Evolutionary conservation across 257 asterid genomes (phyloP).

Genomic region (Nicotiana tabacum): DNA sequence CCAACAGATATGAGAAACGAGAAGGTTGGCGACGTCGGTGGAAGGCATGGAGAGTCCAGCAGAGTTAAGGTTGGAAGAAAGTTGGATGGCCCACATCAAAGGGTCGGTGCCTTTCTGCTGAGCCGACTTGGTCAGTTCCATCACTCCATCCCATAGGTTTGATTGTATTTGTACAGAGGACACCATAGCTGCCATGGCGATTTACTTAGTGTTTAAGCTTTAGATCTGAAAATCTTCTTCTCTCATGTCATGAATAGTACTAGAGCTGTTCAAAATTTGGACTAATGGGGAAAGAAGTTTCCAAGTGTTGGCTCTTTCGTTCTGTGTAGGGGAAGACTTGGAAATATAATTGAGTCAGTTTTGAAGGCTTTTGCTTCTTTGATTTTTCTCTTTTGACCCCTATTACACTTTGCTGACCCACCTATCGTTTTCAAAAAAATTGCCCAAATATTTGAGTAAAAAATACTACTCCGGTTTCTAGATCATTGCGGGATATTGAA

Average conservation of each 20-base stretch:
- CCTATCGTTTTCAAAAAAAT: neutral
- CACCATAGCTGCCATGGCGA: slow-evolving; percentile 29
- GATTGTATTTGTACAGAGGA: slow-evolving; percentile 5
- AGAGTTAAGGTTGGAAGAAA: slow-evolving; percentile 57
- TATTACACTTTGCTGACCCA: neutral
- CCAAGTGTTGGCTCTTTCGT: neutral
- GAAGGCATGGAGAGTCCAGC: slow-evolving; percentile 78
- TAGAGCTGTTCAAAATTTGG: neutral
- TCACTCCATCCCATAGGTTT: slow-evolving; percentile 51
- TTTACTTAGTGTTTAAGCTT: neutral
- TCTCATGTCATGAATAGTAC: neutral
- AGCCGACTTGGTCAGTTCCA: slow-evolving; percentile 70
- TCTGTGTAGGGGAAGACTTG: neutral
- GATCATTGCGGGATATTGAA: too few species aligned
- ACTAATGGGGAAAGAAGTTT: neutral
- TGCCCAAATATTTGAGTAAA: too few species aligned
- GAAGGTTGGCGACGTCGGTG: slow-evolving; percentile 57
- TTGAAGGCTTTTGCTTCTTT: neutral
- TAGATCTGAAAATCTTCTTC: neutral
- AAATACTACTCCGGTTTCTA: too few species aligned
- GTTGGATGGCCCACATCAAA: slow-evolving; percentile 66
- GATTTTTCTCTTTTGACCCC: neutral
- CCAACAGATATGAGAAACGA: slow-evolving; percentile 91
- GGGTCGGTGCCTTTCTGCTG: slow-evolving; percentile 80
- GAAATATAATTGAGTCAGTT: slow-evolving; percentile 2